Evolutionary conservation across 2,329 filamentous ascomycete genomes (phyloP).

Genomic region (Arthroderma uncinatum): DNA sequence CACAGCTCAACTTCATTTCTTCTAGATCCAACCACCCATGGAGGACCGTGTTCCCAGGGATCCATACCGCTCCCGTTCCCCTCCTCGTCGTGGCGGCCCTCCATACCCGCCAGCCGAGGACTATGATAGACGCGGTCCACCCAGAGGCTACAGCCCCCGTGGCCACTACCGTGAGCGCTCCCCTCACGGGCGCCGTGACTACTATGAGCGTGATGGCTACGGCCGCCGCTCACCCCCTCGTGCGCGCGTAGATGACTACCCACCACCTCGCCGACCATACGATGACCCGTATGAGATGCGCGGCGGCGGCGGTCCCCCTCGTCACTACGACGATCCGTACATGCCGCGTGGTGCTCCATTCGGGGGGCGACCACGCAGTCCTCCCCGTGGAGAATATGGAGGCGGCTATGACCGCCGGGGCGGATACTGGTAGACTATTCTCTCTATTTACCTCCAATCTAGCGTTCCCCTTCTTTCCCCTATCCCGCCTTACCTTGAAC

Average conservation of each 20-base stretch:
- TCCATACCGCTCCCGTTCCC: slow-evolving; percentile 69
- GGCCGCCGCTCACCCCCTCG: slow-evolving; percentile 71
- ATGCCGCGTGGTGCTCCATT: slow-evolving; percentile 43
- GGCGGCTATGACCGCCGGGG: slow-evolving; percentile 34
- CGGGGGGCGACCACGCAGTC: slow-evolving; percentile 33
- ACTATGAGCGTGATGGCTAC: slow-evolving; percentile 70
- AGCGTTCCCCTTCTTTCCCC: slow-evolving; percentile 2
- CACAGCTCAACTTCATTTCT: slow-evolving; percentile 20
- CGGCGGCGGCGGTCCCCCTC: slow-evolving; percentile 33
- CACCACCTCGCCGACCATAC: slow-evolving; percentile 45
- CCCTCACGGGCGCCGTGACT: slow-evolving; percentile 63
- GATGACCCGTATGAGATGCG: slow-evolving; percentile 50
- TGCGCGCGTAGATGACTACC: slow-evolving; percentile 57
- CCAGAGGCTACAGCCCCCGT: slow-evolving; percentile 73
- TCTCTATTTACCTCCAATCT: slow-evolving; percentile 23
- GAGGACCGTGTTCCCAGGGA: slow-evolving; percentile 62
- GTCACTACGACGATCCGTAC: slow-evolving; percentile 50
- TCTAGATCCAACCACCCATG: slow-evolving; percentile 50
- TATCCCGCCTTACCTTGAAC: background rate
- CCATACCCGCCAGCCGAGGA: slow-evolving; percentile 57
- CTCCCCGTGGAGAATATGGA: slow-evolving; percentile 31
- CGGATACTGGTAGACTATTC: slow-evolving; percentile 32
- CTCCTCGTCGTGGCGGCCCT: slow-evolving; percentile 54
- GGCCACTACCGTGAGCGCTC: slow-evolving; percentile 81
- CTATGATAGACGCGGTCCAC: slow-evolving; percentile 71